Percentiles rank a stretch among this genome's conserved stretches.
These are phyloP conservation scores for Globisporangium nagaii DNA, from an alignment of 352 stramenopile species.

Conservation along the genomic window DNA sequence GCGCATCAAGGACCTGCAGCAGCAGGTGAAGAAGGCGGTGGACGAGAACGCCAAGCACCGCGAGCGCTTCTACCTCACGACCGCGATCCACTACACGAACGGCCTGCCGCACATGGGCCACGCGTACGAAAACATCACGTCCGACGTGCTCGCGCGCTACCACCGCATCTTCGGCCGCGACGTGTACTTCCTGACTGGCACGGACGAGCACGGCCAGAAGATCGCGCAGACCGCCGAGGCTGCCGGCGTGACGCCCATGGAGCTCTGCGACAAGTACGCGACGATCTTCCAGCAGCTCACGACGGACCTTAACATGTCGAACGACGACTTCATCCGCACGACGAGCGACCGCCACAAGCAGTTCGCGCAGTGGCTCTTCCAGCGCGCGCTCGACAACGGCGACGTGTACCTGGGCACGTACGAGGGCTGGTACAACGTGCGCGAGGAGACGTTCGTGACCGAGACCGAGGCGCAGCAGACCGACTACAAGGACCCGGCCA, in stretches of 20 bases:
- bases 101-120: constrained; percentile 96
- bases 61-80: constrained; percentile 96
- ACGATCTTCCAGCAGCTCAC: constrained; percentile 84
- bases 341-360: constrained; percentile 94
- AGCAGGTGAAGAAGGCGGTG: constrained; percentile 40
- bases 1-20: constrained; percentile 29
- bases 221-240: constrained; percentile 96
- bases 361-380: constrained; percentile 94
- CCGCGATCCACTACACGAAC: constrained; percentile 99
- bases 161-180: constrained; percentile 85
- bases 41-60: constrained; percentile 29
- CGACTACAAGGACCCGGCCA: constrained; percentile 94
- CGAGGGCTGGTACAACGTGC: constrained; percentile 98
- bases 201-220: constrained; percentile 99
- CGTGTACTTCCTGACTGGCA: constrained; percentile 84
- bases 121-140: constrained; percentile 96
- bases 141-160: constrained; percentile 97
- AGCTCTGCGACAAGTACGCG: constrained; percentile 96
- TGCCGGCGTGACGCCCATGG: constrained; percentile 87
- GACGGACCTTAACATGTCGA: constrained; percentile 83
- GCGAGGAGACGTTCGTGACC: constrained; percentile 98
- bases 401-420: constrained; percentile 99
- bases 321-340: constrained; percentile 93
- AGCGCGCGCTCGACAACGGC: constrained; percentile 78
- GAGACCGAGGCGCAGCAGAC: constrained; percentile 94